Conservation (phyloP, 2,329 filamentous ascomycete genomes). For the Leptodontidium sp. region DNA sequence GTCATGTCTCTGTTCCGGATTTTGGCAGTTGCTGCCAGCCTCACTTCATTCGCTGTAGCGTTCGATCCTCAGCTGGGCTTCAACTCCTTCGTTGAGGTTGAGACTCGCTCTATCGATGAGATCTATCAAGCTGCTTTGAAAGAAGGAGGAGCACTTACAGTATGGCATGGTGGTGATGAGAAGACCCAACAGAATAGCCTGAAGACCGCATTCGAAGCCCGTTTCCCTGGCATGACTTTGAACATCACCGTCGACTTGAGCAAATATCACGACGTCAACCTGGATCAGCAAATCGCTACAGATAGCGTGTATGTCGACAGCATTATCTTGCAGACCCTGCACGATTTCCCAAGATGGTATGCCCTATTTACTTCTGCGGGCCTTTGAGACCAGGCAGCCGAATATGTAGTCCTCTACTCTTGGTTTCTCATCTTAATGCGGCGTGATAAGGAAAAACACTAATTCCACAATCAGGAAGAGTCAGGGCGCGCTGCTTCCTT, state of each 20-base stretch:
- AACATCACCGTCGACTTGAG: conserved; percentile 57
- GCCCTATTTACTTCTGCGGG: neutral
- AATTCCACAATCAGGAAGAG: conserved; percentile 45
- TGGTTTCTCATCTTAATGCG: neutral
- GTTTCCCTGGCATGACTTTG: conserved; percentile 58
- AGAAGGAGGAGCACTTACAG: conserved; percentile 55
- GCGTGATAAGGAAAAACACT: neutral
- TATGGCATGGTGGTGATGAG: conserved; percentile 60
- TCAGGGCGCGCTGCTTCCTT: conserved; percentile 52
- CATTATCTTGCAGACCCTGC: conserved; percentile 57
- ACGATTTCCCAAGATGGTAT: conserved; percentile 59
- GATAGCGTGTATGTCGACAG: conserved; percentile 55
- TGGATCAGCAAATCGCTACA: conserved; percentile 56
- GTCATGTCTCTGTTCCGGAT: conserved; percentile 9
- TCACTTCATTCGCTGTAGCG: conserved; percentile 3
- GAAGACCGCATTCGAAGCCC: conserved; percentile 48
- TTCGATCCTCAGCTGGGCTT: conserved; percentile 20
- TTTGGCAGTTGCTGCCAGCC: neutral
- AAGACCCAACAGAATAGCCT: conserved; percentile 48
- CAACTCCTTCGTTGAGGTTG: conserved; percentile 39
- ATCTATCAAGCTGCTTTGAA: conserved; percentile 58
- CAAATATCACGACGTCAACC: conserved; percentile 59
- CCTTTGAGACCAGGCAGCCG: too few relatives aligned
- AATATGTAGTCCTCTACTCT: too few relatives aligned
- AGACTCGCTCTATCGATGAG: conserved; percentile 57